A percentile compares a stretch with the other conserved stretches of the same genome.
Evolutionary conservation across 768 basidiomycete species (phyloP).

Genomic region (Roridomyces roridus): DNA sequence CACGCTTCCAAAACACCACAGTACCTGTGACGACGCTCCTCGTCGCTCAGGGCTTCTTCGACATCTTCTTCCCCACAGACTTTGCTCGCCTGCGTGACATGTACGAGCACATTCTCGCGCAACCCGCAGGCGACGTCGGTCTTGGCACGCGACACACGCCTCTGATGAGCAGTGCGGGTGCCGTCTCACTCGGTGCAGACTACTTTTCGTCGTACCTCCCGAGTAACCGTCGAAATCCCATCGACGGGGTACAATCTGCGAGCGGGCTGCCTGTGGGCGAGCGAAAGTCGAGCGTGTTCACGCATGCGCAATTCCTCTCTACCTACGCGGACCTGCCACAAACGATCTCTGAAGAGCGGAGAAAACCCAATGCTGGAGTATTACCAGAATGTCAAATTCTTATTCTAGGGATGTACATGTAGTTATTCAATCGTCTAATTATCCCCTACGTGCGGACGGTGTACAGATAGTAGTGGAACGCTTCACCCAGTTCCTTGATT

Average conservation of each 20-base stretch:
- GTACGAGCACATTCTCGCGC: conserved; percentile 84
- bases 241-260: conserved; percentile 75
- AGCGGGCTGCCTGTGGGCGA: conserved; percentile 84
- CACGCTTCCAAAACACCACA: conserved; percentile 81
- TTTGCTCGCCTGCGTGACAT: conserved; percentile 86
- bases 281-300: conserved; percentile 82
- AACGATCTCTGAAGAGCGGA: conserved; percentile 78
- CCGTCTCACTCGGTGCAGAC: conserved; percentile 58
- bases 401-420: conserved; percentile 58
- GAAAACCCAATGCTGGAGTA: conserved; percentile 90
- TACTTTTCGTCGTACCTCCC: conserved; percentile 78
- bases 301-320: conserved; percentile 87
- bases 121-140: conserved; percentile 46
- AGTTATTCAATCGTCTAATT: too few relatives aligned
- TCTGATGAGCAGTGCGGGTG: conserved; percentile 53
- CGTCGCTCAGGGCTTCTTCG: conserved; percentile 95
- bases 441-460: conserved; percentile 52
- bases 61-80: conserved; percentile 97
- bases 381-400: conserved; percentile 93
- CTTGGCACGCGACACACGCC: conserved; percentile 52
- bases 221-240: conserved; percentile 60
- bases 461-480: conserved; percentile 87
- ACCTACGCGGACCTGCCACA: conserved; percentile 78
- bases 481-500: conserved; percentile 74
- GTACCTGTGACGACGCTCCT: conserved; percentile 90